Evolutionary conservation across 345 rosid species (phyloP).

Genomic region (Cochlearia excelsa): DNA sequence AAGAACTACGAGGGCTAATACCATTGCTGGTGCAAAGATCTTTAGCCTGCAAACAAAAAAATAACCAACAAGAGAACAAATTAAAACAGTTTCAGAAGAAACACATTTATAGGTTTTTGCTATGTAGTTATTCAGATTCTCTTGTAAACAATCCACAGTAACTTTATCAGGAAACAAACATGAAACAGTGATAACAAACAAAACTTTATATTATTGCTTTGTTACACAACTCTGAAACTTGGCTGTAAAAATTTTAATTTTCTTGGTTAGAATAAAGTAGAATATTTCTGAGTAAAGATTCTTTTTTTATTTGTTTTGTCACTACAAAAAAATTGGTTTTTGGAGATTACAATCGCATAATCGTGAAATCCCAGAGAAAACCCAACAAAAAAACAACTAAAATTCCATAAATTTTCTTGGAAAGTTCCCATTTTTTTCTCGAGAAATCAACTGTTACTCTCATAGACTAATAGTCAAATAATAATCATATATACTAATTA

Average conservation of each 20-base stretch:
- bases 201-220: not conserved
- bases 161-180: constrained; percentile 9
- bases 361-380: too few relatives aligned
- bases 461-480: not conserved
- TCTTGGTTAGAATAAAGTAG: too few relatives aligned
- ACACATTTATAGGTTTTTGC: not conserved
- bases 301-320: too few relatives aligned
- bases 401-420: too few relatives aligned
- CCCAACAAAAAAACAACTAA: too few relatives aligned
- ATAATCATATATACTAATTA: too few relatives aligned
- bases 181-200: constrained; percentile 16
- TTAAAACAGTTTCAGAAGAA: too few relatives aligned
- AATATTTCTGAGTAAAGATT: too few relatives aligned
- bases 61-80: not conserved
- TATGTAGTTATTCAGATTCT: not conserved
- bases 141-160: constrained; percentile 9
- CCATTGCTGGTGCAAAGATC: constrained; percentile 78
- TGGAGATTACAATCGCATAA: too few relatives aligned
- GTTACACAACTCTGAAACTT: too few relatives aligned
- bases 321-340: too few relatives aligned
- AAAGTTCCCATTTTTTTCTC: not conserved
- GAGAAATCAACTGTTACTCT: constrained; percentile 5
- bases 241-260: too few relatives aligned
- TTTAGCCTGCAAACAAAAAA: constrained; percentile 54
- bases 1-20: constrained; percentile 71